Evolutionary conservation across 1,284 basidiomycete genomes (phyloP).

Genomic region (Apiotrichum siamense): DNA sequence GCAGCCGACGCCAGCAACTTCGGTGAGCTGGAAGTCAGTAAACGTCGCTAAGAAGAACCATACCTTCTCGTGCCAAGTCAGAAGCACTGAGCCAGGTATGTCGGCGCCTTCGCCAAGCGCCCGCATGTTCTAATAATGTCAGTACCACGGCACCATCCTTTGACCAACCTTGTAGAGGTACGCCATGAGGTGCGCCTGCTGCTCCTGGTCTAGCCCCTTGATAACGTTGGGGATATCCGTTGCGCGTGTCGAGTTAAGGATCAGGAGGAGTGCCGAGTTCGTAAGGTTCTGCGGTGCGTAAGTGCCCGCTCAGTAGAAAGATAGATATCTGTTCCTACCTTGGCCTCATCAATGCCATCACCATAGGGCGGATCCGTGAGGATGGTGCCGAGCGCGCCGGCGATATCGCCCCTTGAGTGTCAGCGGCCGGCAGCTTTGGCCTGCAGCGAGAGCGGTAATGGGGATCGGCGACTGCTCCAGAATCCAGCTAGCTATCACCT

Average conservation of each 20-base stretch:
- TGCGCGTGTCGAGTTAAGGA: constrained; percentile 90
- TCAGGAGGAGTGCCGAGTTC: constrained; percentile 77
- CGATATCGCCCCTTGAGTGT: constrained; percentile 60
- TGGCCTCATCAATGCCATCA: constrained; percentile 75
- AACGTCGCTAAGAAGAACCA: constrained; percentile 19
- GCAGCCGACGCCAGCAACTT: constrained; percentile 89
- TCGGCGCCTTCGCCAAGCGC: constrained; percentile 68
- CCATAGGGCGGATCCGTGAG: constrained; percentile 79
- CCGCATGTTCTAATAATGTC: constrained; percentile 26
- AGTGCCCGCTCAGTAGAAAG: too few species aligned
- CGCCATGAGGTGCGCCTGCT: constrained; percentile 94
- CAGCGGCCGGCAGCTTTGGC: too few species aligned
- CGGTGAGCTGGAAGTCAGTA: constrained; percentile 65
- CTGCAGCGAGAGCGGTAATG: not conserved
- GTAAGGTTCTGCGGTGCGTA: constrained; percentile 64
- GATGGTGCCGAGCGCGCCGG: constrained; percentile 63
- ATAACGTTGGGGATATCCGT: constrained; percentile 77
- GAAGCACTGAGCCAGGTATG: constrained; percentile 77
- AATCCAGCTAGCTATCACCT: not conserved
- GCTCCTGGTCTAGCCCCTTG: constrained; percentile 65
- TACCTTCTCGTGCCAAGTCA: constrained; percentile 96
- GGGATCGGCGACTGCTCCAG: not conserved
- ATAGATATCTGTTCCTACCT: constrained; percentile 54
- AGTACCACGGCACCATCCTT: not conserved
- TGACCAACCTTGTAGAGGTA: constrained; percentile 91